Base-by-base conservation (phyloP, 1,139 yeast species). In the Hyphopichia burtonii region DNA sequence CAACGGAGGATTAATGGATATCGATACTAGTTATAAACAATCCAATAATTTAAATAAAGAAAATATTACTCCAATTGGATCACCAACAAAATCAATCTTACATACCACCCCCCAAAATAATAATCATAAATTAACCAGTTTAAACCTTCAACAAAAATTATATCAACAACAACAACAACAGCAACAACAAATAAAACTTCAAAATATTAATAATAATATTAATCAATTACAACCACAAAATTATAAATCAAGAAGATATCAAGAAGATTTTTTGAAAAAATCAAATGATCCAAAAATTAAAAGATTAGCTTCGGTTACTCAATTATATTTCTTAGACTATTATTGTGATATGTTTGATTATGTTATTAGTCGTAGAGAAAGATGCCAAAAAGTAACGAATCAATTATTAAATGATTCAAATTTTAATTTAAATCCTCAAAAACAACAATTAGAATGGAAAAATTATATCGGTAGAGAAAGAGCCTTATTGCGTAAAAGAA, bases 291-390 rank as follows among this genome's bases (percentile, higher is more conserved):
- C 87, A 36, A 89, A 88, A 56, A 89, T 95, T 7, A 86, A 86
- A 59, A 75, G 99, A 46, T 70, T 89, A 48, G 95, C 94, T 4
- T 87, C 90, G 45, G 97, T 93, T 31, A 81, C 90, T 16, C 86
- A 82, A 51, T 73, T 82, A 68, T 86, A 86, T 67, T 93, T 94
- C 56, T 74, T 94, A 48, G 99, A 94, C 62, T 90, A 91, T 64
- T 94, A 94, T 64, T 91, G 96, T 66, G 99, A 93, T 59, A 83
- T 88, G 81, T 86, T 94, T 66, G 96, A 90, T 61, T 94, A 94
- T 58, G 87, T 93, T 19, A 87, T 91, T 51, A 81, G 82, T 49
- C 81, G 99, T 59, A 80, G 91, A 60, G 91, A 87, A 58, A 79
- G 99, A 46, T 72, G 84, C 19, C 71, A 74, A 38, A 78, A 83